Conservation (phyloP, 331 rosid species). For the Quercus phellos region DNA sequence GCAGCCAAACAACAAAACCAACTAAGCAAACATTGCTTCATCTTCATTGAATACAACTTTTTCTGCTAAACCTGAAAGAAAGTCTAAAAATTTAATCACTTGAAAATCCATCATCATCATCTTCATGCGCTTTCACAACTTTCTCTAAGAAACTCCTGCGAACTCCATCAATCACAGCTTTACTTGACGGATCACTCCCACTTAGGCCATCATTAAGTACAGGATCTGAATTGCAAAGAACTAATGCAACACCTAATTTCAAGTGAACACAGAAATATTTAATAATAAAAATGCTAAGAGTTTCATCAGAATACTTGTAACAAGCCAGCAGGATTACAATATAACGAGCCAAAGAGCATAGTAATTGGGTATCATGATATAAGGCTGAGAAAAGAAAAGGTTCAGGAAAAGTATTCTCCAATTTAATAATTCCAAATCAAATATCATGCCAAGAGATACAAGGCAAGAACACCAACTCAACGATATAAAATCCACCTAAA, state of each 20-base stretch:
- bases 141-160: slow-evolving; percentile 74
- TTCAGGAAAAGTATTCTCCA: not conserved
- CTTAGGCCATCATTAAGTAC: slow-evolving; percentile 78
- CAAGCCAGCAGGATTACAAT: not conserved
- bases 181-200: slow-evolving; percentile 51
- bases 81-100: slow-evolving; percentile 51
- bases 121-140: slow-evolving; percentile 76
- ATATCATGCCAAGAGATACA: not conserved
- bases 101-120: slow-evolving; percentile 56
- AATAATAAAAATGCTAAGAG: not conserved
- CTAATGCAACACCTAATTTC: slow-evolving; percentile 75
- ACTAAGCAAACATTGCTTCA: slow-evolving; percentile 3
- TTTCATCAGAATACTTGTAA: not conserved
- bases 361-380: not conserved
- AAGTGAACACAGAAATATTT: not conserved
- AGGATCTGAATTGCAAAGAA: slow-evolving; percentile 87
- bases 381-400: not conserved
- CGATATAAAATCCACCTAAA: not conserved
- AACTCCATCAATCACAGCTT: slow-evolving; percentile 76
- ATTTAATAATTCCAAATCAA: not conserved
- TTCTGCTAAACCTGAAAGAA: not conserved
- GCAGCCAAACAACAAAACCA: slow-evolving; percentile 10
- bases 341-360: not conserved
- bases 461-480: not conserved
- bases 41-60: not conserved